Conservation (phyloP, 202 grass and related monocot genomes). For the Cymbopogon flexuosus region DNA sequence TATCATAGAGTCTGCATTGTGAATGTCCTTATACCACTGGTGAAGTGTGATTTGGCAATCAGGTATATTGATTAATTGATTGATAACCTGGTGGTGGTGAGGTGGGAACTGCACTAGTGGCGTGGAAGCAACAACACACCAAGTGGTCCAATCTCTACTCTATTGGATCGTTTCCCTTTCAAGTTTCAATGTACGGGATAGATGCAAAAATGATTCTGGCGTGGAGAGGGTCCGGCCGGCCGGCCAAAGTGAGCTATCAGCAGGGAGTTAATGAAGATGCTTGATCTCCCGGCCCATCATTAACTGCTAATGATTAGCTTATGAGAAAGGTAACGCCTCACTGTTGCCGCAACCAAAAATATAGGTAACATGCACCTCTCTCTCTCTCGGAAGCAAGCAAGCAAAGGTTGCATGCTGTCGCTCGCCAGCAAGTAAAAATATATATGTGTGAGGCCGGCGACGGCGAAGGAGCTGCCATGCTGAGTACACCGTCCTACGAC, state of each 20-base stretch:
- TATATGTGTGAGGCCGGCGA: no score
- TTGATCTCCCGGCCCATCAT: not conserved
- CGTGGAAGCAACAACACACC: not conserved
- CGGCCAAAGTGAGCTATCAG: slow-evolving; percentile 31
- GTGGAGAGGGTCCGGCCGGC: not conserved
- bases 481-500: no score
- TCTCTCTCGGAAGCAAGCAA: not conserved
- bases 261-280: slow-evolving; percentile 41
- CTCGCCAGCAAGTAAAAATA: no score
- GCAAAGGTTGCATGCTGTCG: no score
- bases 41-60: not conserved
- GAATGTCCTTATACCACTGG: not conserved
- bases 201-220: slow-evolving; percentile 11
- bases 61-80: not conserved
- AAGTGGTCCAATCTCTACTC: not conserved
- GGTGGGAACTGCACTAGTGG: not conserved
- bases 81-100: not conserved
- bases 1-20: no score
- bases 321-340: slow-evolving; percentile 34
- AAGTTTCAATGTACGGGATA: not conserved
- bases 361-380: slow-evolving; percentile 26
- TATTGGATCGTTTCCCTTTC: not conserved
- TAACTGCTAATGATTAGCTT: slow-evolving; percentile 41
- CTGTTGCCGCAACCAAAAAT: slow-evolving; percentile 18
- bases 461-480: no score